These are phyloP conservation scores for Botryotinia convoluta DNA, from an alignment of 2,329 filamentous ascomycete genomes.

Conservation along the genomic window DNA sequence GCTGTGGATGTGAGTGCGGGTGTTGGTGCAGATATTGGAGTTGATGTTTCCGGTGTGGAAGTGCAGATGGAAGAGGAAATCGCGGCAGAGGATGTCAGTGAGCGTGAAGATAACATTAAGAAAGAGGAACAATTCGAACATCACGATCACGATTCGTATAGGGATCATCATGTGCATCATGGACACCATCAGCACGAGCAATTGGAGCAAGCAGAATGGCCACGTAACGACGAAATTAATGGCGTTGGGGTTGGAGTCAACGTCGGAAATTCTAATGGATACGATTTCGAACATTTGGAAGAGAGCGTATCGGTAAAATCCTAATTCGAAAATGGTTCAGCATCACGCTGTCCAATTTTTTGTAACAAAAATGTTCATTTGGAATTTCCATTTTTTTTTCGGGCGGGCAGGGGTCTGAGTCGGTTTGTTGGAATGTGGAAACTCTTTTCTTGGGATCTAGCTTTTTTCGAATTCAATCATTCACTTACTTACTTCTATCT, in stretches of 20 bases:
- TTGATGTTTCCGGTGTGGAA: background rate
- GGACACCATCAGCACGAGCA: background rate
- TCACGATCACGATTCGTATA: background rate
- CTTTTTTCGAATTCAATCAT: background rate
- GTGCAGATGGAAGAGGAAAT: background rate
- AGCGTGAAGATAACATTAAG: background rate
- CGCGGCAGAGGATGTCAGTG: background rate
- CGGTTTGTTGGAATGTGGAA: background rate
- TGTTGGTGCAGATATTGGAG: background rate
- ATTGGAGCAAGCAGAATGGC: conserved; percentile 7
- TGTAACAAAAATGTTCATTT: conserved; percentile 1
- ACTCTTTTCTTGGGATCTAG: conserved; percentile 7
- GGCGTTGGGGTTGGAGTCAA: background rate
- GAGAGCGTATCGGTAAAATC: conserved; percentile 18
- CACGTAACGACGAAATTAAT: background rate
- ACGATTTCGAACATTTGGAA: conserved; percentile 16
- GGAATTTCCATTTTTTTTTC: background rate
- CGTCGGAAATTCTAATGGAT: background rate
- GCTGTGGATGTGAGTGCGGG: background rate
- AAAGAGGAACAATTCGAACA: background rate
- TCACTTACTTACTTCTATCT: conserved; percentile 5
- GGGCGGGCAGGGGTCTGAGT: background rate
- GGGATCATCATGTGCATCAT: background rate
- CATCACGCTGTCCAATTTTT: background rate
- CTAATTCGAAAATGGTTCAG: background rate